Conservation (phyloP, 371 early-diverging fungal genomes). For the Mortierella sp. region DNA sequence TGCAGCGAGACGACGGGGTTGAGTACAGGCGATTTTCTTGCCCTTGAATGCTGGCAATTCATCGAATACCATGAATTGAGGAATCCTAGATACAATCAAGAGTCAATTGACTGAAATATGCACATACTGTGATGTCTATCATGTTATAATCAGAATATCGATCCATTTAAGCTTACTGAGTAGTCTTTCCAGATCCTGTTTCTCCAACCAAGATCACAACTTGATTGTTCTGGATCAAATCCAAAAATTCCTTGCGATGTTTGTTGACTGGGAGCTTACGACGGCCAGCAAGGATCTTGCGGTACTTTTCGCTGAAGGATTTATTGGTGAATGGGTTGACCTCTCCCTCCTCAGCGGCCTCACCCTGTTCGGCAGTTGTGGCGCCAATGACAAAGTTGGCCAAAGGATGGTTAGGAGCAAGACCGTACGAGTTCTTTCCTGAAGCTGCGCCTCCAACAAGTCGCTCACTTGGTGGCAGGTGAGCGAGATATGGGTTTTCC, state of each 20-base stretch:
- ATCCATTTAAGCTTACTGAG: constrained; percentile 76
- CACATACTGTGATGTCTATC: neutral
- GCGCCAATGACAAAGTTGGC: constrained; percentile 69
- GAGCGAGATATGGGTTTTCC: constrained; percentile 77
- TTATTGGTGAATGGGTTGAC: constrained; percentile 87
- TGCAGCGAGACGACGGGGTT: constrained; percentile 98
- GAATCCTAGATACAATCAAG: constrained; percentile 72
- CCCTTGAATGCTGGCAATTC: constrained; percentile 91
- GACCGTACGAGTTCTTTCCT: constrained; percentile 24
- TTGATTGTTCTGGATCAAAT: constrained; percentile 88
- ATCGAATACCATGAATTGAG: constrained; percentile 95
- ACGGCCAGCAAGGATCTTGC: constrained; percentile 84
- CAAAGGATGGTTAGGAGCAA: constrained; percentile 53
- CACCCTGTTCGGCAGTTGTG: constrained; percentile 81
- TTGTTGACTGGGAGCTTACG: constrained; percentile 91
- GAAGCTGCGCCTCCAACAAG: constrained; percentile 41
- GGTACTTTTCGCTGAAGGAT: constrained; percentile 84
- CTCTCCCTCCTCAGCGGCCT: constrained; percentile 78
- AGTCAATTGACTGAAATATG: neutral
- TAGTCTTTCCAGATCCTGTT: constrained; percentile 94
- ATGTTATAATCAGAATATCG: neutral
- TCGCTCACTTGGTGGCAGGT: constrained; percentile 60
- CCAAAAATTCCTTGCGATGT: constrained; percentile 88
- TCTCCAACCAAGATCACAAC: constrained; percentile 92
- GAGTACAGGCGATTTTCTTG: constrained; percentile 96